Percentiles rank a stretch among this genome's conserved stretches.
Evolutionary conservation across 2,329 filamentous ascomycete genomes (phyloP).

Genomic region (Apiospora pterosperma): DNA sequence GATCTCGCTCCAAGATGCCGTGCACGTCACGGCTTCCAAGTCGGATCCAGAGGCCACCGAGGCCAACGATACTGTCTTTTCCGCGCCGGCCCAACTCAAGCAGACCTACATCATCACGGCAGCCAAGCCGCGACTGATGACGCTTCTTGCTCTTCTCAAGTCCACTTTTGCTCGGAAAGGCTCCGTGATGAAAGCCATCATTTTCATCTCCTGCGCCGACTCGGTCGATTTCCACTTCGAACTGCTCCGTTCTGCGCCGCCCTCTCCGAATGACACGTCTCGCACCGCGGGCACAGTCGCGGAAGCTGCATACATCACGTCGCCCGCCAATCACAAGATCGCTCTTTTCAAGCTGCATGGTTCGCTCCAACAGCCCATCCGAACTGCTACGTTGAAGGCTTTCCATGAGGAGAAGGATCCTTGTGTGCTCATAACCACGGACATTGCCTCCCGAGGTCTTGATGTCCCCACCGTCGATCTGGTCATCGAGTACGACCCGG

Average conservation of each 20-base stretch:
- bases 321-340: conserved; percentile 69
- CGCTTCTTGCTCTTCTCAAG: conserved; percentile 79
- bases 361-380: conserved; percentile 81
- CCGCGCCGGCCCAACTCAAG: conserved; percentile 87
- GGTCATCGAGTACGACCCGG: conserved; percentile 93
- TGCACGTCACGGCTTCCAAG: conserved; percentile 73
- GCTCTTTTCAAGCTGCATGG: conserved; percentile 85
- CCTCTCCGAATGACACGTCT: conserved; percentile 22
- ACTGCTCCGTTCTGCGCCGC: conserved; percentile 54
- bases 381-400: conserved; percentile 78
- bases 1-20: conserved; percentile 89
- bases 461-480: conserved; percentile 94
- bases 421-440: conserved; percentile 85
- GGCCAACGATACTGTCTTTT: conserved; percentile 58
- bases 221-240: conserved; percentile 97
- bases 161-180: conserved; percentile 84
- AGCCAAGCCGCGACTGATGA: conserved; percentile 86
- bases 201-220: conserved; percentile 96
- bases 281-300: conserved; percentile 59
- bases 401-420: conserved; percentile 74
- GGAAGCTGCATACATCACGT: conserved; percentile 69
- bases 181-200: conserved; percentile 92
- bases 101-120: conserved; percentile 87
- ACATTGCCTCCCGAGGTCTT: conserved; percentile 91
- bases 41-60: conserved; percentile 42